phyloP scores from a whole-genome alignment of 495 filamentous ascomycete species.

The Annulohypoxylon nitens region DNA sequence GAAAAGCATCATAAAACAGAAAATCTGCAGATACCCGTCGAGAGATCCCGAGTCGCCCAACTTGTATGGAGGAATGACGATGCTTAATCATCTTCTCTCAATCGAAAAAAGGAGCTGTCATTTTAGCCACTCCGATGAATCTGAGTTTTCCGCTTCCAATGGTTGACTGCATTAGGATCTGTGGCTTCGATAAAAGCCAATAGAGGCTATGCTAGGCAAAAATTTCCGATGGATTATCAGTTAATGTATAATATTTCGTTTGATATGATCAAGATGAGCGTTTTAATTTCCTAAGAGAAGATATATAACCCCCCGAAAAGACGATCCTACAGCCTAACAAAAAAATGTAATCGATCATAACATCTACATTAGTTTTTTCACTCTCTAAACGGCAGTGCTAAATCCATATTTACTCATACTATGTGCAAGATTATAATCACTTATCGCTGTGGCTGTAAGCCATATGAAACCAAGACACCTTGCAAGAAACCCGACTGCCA shows the following conservation, averaged over 20 bases:
- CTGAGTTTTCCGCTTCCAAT: constrained; percentile 6
- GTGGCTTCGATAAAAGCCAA: constrained; percentile 13
- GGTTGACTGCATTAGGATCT: background rate
- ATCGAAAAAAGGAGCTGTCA: constrained; percentile 28
- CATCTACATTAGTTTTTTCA: background rate
- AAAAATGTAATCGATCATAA: background rate
- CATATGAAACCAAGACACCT: constrained; percentile 29
- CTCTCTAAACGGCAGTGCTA: background rate
- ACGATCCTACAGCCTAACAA: no score
- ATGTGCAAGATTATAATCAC: constrained; percentile 42
- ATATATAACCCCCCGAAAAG: constrained; percentile 5
- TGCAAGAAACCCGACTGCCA: constrained; percentile 24
- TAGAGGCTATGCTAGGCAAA: constrained; percentile 18
- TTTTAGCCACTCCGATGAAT: constrained; percentile 11
- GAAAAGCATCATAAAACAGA: constrained; percentile 21
- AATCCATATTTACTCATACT: background rate
- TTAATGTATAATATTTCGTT: constrained; percentile 1
- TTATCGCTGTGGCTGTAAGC: constrained; percentile 39
- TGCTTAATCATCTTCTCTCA: constrained; percentile 7
- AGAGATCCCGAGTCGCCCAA: constrained; percentile 21
- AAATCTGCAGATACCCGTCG: constrained; percentile 34
- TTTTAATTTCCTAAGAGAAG: background rate
- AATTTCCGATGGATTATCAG: background rate
- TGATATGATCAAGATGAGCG: background rate
- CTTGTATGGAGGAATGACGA: constrained; percentile 16